Conservation (phyloP, 2,329 filamentous ascomycete species). For the Ceratocystis papillata region DNA sequence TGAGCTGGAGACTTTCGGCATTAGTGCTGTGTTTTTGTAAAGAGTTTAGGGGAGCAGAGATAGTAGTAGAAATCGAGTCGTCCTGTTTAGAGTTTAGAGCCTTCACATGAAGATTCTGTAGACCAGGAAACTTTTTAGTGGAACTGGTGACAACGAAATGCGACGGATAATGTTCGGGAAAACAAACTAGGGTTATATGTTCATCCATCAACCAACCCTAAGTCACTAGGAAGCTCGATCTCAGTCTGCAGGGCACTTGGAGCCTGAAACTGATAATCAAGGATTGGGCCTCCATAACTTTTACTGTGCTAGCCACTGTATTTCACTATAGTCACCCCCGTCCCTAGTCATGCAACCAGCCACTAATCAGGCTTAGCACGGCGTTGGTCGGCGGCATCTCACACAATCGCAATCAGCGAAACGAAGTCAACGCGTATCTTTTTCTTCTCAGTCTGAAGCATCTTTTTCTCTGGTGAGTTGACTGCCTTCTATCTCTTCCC, state of each 20-base stretch:
- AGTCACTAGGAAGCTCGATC: background rate
- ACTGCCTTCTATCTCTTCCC: too few species aligned
- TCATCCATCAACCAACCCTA: background rate
- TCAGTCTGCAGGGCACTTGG: background rate
- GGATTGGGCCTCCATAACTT: background rate
- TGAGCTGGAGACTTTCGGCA: background rate
- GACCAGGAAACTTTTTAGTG: constrained; percentile 20
- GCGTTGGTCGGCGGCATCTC: too few species aligned
- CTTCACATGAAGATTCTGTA: background rate
- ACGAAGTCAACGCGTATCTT: too few species aligned
- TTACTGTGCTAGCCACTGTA: background rate
- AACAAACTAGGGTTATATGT: background rate
- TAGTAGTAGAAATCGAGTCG: too few species aligned
- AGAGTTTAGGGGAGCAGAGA: too few species aligned
- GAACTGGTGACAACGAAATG: background rate
- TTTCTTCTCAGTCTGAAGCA: too few species aligned
- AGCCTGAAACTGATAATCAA: background rate
- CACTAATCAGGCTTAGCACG: background rate
- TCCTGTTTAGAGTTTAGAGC: too few species aligned
- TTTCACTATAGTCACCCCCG: background rate
- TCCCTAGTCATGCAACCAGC: background rate
- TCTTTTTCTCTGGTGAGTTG: too few species aligned
- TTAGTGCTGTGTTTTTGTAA: background rate
- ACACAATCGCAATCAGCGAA: too few species aligned
- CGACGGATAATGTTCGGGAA: background rate